Evolutionary conservation across 768 basidiomycete species (phyloP).

Genomic region (Xanthoconium stramineum): DNA sequence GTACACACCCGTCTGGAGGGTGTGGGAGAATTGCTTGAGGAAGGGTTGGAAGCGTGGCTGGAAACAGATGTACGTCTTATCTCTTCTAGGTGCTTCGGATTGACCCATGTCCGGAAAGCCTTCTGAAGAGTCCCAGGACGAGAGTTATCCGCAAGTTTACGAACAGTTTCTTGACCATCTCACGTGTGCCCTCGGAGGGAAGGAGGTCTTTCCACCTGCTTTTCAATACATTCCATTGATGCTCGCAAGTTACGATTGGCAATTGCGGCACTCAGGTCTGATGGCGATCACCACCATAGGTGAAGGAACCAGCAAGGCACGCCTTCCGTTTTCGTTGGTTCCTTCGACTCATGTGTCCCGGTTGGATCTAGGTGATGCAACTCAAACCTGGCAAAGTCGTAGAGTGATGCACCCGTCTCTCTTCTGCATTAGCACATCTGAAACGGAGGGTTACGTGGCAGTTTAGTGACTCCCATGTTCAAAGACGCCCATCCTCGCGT

Average conservation of each 20-base stretch:
- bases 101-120: constrained; percentile 41
- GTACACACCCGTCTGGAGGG: constrained; percentile 79
- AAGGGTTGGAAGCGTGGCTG: constrained; percentile 57
- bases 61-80: constrained; percentile 63
- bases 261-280: constrained; percentile 77
- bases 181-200: constrained; percentile 76
- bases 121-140: constrained; percentile 56
- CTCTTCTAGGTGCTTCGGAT: constrained; percentile 10
- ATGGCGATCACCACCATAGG: constrained; percentile 86
- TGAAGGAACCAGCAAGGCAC: constrained; percentile 75
- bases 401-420: constrained; percentile 46
- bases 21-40: constrained; percentile 75
- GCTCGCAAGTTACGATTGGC: constrained; percentile 81
- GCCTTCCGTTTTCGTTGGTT: background rate
- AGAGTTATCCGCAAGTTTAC: constrained; percentile 69
- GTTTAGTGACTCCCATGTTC: constrained; percentile 78
- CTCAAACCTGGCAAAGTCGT: constrained; percentile 81
- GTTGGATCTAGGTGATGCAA: constrained; percentile 57
- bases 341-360: background rate
- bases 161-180: constrained; percentile 82
- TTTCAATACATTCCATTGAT: constrained; percentile 83
- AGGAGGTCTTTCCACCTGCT: constrained; percentile 70
- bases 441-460: background rate
- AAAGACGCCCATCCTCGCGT: constrained; percentile 73
- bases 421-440: background rate